Conservation (phyloP, 371 early-diverging fungal species). For the Furculomyces boomerangus region DNA sequence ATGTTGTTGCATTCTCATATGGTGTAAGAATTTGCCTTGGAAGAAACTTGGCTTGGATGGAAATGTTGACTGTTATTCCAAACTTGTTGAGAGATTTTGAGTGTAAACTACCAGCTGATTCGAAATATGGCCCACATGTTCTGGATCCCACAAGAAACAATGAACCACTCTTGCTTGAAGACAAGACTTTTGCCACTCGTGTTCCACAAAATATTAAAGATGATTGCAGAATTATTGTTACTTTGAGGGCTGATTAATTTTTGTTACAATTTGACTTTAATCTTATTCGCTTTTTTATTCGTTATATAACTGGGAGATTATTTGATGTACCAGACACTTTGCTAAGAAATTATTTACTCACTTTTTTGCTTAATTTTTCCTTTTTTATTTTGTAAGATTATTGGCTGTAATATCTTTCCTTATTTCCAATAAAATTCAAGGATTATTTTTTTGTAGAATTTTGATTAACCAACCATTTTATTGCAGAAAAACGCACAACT, state of each 20-base stretch:
- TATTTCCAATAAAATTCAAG: not conserved
- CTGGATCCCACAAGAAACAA: not conserved
- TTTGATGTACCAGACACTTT: not conserved
- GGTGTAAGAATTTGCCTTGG: slow-evolving; percentile 22
- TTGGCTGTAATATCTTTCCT: not conserved
- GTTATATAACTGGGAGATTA: not conserved
- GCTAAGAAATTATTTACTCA: not conserved
- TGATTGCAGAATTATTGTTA: not conserved
- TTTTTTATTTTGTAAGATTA: not conserved
- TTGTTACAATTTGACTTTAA: not conserved
- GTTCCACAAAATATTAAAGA: not conserved
- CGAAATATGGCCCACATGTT: slow-evolving; percentile 7
- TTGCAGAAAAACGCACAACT: too few species aligned
- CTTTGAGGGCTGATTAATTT: not conserved
- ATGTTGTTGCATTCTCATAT: slow-evolving; percentile 10
- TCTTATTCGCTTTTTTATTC: not conserved
- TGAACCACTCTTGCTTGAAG: not conserved
- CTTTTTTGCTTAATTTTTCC: not conserved
- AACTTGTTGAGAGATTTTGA: slow-evolving; percentile 13
- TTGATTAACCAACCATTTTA: too few species aligned
- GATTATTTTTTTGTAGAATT: too few species aligned
- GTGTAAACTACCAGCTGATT: slow-evolving; percentile 8
- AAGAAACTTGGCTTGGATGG: slow-evolving; percentile 7
- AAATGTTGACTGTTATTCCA: slow-evolving; percentile 15
- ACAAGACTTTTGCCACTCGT: not conserved